Conservation (phyloP, 73 alveolate genomes). For the Tetrahymena borealis region DNA sequence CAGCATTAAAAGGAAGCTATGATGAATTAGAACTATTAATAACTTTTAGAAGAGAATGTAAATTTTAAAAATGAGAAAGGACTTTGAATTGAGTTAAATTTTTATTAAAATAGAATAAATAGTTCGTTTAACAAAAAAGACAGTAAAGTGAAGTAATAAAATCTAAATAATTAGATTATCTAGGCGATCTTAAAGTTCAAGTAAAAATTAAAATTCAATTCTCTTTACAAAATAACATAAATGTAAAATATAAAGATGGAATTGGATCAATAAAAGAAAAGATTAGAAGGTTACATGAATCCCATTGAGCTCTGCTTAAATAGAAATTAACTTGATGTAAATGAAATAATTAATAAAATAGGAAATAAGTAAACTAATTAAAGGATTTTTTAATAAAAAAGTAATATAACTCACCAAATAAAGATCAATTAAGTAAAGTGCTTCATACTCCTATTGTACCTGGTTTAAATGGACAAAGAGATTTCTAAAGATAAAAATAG, state of each 20-base stretch:
- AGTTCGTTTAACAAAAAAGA: not conserved
- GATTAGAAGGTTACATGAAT: not conserved
- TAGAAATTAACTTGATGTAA: not conserved
- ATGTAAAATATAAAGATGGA: not conserved
- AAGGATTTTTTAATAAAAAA: not conserved
- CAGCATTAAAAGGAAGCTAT: not conserved
- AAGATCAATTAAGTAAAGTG: not conserved
- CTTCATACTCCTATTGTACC: not conserved
- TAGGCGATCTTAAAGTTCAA: not conserved
- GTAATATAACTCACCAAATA: not conserved
- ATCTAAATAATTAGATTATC: not conserved
- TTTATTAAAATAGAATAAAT: not conserved
- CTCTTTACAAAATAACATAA: not conserved
- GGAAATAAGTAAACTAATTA: no score
- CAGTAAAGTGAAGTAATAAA: not conserved
- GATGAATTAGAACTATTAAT: not conserved
- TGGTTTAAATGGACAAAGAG: not conserved
- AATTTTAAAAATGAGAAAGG: no score
- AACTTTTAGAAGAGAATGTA: not conserved
- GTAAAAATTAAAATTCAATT: not conserved
- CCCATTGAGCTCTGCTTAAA: not conserved
- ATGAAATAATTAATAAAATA: not conserved
- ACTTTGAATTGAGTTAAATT: no score
- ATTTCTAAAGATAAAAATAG: not conserved
- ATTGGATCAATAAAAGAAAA: not conserved